Evolutionary conservation across 2,329 filamentous ascomycete species (phyloP), one percentile per base, ranked within the genome.

Genomic region (Anisogramma anomala): DNA sequence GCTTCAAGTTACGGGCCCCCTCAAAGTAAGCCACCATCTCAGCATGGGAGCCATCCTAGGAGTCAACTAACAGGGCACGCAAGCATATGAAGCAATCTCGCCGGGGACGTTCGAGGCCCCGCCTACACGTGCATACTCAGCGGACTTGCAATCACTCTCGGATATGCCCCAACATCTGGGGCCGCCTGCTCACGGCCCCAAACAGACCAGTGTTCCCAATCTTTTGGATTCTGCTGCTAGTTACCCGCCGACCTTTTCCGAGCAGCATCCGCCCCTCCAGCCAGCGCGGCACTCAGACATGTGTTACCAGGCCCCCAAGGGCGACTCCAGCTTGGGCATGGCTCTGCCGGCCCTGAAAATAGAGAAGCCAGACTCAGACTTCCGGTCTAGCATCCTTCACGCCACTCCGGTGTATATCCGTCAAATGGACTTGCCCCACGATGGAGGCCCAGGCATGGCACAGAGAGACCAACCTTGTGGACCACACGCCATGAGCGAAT

Each of bases 271-370:
- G 23, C 14, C 39, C 13, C 42, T 47, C 6, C 42, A 47, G 33
- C 45, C 45, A 17, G 26, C 28, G 25, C 31, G 31, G 11, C 35
- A 42, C 9, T 19, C 30, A 14, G 33, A 23, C 19, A 42, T 26
- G 18, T 48, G 45, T 4, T 41, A 46, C 30, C 41, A 53, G 14
- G 33, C 57, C 14, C 45, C 48, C 17, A 48, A 52, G 11, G 45
- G 49, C 18, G 59, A 56, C 39, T 52, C 52, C 36, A 49, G 50
- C 6, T 46, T 51, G 22, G 52, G 53, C 18, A 40, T 36, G 6
- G 39, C 31, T 27, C 37, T 38, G 15, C 22, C 27, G 3, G 58
- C 57, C 40, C 53, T 52, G 33, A 51, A 50, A 13, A 46, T 51
- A 19, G 51, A 53, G 19, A 44, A 36, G 5, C 26, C 49, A 18